Evolutionary conservation across 2,329 filamentous ascomycete genomes (phyloP).

Genomic region (Zasmidium angulare): DNA sequence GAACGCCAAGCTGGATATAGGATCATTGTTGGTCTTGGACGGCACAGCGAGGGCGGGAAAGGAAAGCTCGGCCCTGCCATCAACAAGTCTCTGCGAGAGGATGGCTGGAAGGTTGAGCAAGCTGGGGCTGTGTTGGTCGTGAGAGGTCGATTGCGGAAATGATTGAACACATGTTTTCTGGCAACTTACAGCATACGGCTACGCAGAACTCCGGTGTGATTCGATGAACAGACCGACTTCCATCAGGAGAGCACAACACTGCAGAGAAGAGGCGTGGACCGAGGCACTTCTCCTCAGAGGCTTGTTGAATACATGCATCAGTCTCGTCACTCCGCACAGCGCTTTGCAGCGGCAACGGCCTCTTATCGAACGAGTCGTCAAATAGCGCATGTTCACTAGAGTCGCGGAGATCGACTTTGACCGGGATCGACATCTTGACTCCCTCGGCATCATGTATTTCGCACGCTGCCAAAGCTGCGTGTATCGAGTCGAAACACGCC

Average conservation of each 20-base stretch:
- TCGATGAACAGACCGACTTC: too few relatives aligned
- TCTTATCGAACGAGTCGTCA: not conserved
- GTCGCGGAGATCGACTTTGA: too few relatives aligned
- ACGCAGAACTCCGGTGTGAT: too few relatives aligned
- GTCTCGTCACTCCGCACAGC: too few relatives aligned
- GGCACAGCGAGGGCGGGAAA: constrained; percentile 73
- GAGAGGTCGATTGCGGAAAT: constrained; percentile 50
- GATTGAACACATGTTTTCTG: not conserved
- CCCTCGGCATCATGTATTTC: too few relatives aligned
- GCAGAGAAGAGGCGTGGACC: too few relatives aligned
- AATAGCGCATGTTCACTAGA: too few relatives aligned
- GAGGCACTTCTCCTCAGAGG: not conserved
- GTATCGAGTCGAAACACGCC: not conserved
- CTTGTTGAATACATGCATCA: too few relatives aligned
- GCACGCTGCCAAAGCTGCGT: not conserved
- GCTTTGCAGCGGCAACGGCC: too few relatives aligned
- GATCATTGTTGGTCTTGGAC: constrained; percentile 78
- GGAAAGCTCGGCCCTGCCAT: constrained; percentile 78
- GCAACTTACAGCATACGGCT: not conserved
- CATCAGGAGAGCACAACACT: too few relatives aligned
- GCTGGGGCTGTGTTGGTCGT: constrained; percentile 70
- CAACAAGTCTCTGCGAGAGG: constrained; percentile 68
- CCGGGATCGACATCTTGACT: not conserved
- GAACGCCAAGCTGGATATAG: constrained; percentile 58
- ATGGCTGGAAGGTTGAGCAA: constrained; percentile 81